phyloP scores from a whole-genome alignment of 768 basidiomycete species.

The Lanmaoa pseudosensibilis region DNA sequence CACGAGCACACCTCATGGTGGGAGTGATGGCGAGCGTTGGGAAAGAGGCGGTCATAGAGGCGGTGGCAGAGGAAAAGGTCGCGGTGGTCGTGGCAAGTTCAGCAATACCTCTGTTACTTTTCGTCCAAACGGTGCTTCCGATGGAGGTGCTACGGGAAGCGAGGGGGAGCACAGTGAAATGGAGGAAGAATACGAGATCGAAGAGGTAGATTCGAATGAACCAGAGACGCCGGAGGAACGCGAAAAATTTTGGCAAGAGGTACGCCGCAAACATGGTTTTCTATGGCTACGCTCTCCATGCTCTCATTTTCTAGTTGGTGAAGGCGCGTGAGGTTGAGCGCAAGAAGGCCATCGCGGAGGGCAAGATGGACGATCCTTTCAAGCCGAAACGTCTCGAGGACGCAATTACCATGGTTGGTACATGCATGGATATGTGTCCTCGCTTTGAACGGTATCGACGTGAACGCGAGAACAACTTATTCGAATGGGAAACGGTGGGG shows the following conservation, averaged over 20 bases:
- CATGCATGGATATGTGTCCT: slow-evolving; percentile 93
- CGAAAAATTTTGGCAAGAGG: slow-evolving; percentile 72
- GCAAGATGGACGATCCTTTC: slow-evolving; percentile 85
- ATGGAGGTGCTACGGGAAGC: slow-evolving; percentile 33
- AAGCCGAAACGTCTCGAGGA: slow-evolving; percentile 81
- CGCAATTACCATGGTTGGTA: slow-evolving; percentile 91
- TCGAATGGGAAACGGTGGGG: slow-evolving; percentile 81
- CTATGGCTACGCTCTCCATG: slow-evolving; percentile 23
- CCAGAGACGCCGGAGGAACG: slow-evolving; percentile 62
- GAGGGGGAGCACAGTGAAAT: slow-evolving; percentile 38
- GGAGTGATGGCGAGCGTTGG: slow-evolving; percentile 54
- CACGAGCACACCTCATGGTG: slow-evolving; percentile 36
- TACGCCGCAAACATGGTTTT: slow-evolving; percentile 35
- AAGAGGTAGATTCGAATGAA: slow-evolving; percentile 46
- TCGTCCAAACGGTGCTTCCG: slow-evolving; percentile 26
- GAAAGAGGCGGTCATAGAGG: slow-evolving; percentile 62
- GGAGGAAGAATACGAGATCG: slow-evolving; percentile 32
- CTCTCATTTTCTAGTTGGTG: slow-evolving; percentile 49
- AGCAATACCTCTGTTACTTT: slow-evolving; percentile 42
- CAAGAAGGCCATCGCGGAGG: slow-evolving; percentile 73
- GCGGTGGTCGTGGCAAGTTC: slow-evolving; percentile 39
- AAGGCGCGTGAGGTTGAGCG: slow-evolving; percentile 72
- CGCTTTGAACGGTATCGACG: slow-evolving; percentile 89
- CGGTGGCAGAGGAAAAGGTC: slow-evolving; percentile 46
- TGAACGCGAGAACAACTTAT: slow-evolving; percentile 85